Base-by-base conservation (phyloP, 768 basidiomycete genomes). In the Podaxis sp. region DNA sequence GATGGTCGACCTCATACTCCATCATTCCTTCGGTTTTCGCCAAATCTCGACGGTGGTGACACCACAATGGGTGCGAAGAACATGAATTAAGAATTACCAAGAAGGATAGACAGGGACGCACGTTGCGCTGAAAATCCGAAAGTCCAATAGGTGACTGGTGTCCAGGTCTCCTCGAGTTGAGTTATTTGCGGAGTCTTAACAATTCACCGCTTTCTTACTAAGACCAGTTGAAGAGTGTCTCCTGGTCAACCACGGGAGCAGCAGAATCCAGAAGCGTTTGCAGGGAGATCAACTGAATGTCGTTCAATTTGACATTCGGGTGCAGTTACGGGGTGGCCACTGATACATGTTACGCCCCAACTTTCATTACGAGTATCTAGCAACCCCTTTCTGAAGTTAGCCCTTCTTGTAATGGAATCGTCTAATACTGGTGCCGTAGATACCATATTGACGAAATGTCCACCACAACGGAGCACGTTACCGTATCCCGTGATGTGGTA, bases 181-280 rank as follows among this genome's bases (percentile, higher is more conserved):
- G 38, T 30, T 40, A 56, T 56, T 56, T 56, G 54, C 38, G 54
- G 54, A 56, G 54, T 56, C 36, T 24, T 22, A 39, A 56, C 38
- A 39, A 39, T 17, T n/a, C 54, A 22, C 54, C 38, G 39, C 22
- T 51, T 7, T 51, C 49, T 28, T 24, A 51, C 19, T 46, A 19
- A 19, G 17, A 7, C 52, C 30, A 22, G 12, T 51, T 51, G 24
- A 24, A 24, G 49, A 51, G 13, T 24, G 49, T 51, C 54, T 38
- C 54, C 19, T 22, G 33, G 54, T 40, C 19, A 9, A 39, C 3
- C 30, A 38, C 24, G 24, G 38, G 54, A 19, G 54, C 13, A 13
- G 54, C n/a, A 12, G 38, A 56, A 46, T n/a, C 44, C 44, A 46
- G 17, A 46, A n/a, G 15, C 5, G 19, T 2, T 46, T 11, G 17